A percentile compares a stretch with the other conserved stretches of the same genome.
Evolutionary conservation across 2,329 filamentous ascomycete species (phyloP).

Genomic region (Didymosphaeria variabile): DNA sequence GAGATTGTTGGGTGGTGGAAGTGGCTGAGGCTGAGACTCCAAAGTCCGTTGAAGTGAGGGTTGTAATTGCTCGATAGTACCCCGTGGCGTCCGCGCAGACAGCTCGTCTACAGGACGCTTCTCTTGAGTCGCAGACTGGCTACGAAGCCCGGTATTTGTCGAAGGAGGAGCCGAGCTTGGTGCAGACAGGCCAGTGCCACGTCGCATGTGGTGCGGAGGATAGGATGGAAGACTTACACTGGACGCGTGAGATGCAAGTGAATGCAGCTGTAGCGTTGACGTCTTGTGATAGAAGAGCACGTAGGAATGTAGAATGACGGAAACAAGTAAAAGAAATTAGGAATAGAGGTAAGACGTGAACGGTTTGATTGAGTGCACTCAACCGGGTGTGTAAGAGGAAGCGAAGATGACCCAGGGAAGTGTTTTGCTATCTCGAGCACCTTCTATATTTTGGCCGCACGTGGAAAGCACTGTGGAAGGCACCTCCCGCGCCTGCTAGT

Average conservation of each 20-base stretch:
- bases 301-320: constrained; percentile 16
- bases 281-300: constrained; percentile 15
- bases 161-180: constrained; percentile 29
- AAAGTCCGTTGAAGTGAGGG: constrained; percentile 19
- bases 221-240: constrained; percentile 1
- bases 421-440: constrained; percentile 40
- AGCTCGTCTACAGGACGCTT: constrained; percentile 24
- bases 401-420: constrained; percentile 24
- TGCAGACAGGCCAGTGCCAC: constrained; percentile 29
- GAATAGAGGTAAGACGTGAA: constrained; percentile 25
- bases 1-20: constrained; percentile 18
- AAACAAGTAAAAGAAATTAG: constrained; percentile 21
- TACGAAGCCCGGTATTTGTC: constrained; percentile 20
- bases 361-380: constrained; percentile 30
- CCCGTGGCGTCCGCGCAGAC: constrained; percentile 9
- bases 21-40: constrained; percentile 16
- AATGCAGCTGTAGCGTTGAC: constrained; percentile 16
- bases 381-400: constrained; percentile 17
- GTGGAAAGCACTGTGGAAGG: constrained; percentile 43
- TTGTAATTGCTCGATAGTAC: constrained; percentile 17
- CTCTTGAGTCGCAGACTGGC: constrained; percentile 23
- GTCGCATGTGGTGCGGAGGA: constrained; percentile 31
- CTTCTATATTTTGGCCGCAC: constrained; percentile 45
- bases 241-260: constrained; percentile 5
- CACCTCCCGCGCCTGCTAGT: constrained; percentile 41